Base-by-base conservation (phyloP, 1,284 basidiomycete species). In the Rhodotorula sp. region DNA sequence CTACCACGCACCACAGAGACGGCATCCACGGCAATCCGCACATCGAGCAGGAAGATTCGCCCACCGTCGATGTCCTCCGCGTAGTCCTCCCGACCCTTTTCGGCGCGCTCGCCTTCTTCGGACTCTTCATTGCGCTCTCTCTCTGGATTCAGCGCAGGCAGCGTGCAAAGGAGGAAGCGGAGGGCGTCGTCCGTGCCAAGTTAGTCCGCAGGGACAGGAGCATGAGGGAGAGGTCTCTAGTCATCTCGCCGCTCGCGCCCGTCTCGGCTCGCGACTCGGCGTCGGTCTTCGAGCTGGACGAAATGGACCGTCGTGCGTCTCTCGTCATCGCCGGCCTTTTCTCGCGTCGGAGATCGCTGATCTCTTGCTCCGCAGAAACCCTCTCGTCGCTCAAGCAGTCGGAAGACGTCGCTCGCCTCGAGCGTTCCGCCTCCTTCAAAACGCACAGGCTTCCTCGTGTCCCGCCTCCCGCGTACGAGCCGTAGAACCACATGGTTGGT, bases 381-480 rank as follows among this genome's bases (percentile, higher is more conserved):
- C 51, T 53, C 51, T 27, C 29, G 29, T 27, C 51, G 29, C 13
- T 53, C 51, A 53, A 53, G 29, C 10, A 15, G 13, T 29, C 17
- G 15, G 51, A 53, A 30, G 51, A 53, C 51, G 29, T 53, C 51
- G 51, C 51, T 19, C 51, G 51, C 51, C 29, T 53, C 51, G 51
- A 53, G 29, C 51, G 51, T 29, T 30, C 51, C 29, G 51, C 24
- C 29, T 27, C 24, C 11, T 53, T 30, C 51, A 29, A 30, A 15
- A 53, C 51, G 51, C 29, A 30, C 51, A 30, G 15, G 29, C 51
- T 53, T 17, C 51, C 51, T 13, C 51, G 51, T 29, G 30, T 30
- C 29, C 51, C 51, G 27, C 51, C 51, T 15, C 51, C 51, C n/a
- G 51, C 51, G 51, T 53, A 53, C 51, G 51, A 53, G 51, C 29